These are phyloP conservation scores for Artemisia tridentata DNA, from an alignment of 129 eudicot genomes.

Conservation along the genomic window DNA sequence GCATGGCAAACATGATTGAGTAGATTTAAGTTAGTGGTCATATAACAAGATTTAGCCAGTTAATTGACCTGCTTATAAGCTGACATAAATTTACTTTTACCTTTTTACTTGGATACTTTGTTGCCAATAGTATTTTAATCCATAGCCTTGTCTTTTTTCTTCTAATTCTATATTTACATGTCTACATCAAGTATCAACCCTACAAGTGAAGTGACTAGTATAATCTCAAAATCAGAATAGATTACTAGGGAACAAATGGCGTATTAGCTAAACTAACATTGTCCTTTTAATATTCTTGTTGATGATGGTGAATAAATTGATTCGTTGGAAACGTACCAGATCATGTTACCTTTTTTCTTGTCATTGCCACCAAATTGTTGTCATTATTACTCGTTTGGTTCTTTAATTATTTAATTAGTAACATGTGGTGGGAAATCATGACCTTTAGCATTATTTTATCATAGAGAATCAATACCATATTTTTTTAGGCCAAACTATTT, in stretches of 20 bases:
- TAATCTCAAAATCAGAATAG: background rate
- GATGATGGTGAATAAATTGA: slow-evolving; percentile 20
- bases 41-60: no score
- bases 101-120: background rate
- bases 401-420: slow-evolving; percentile 28
- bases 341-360: slow-evolving; percentile 32
- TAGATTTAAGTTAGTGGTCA: no score
- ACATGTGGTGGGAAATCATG: slow-evolving; percentile 40
- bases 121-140: background rate
- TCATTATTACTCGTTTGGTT: slow-evolving; percentile 33
- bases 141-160: background rate
- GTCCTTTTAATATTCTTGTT: slow-evolving; percentile 8
- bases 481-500: slow-evolving; percentile 25
- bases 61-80: no score
- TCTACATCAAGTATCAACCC: background rate
- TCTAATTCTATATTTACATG: background rate
- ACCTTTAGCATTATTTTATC: slow-evolving; percentile 30
- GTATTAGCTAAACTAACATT: slow-evolving; percentile 9
- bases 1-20: no score
- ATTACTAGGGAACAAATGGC: background rate
- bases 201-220: background rate
- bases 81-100: background rate
- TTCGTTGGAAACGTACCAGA: slow-evolving; percentile 18
- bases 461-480: slow-evolving; percentile 35
- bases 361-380: slow-evolving; percentile 31